Conservation (phyloP, 495 filamentous ascomycete species). For the Podospora sp. region DNA sequence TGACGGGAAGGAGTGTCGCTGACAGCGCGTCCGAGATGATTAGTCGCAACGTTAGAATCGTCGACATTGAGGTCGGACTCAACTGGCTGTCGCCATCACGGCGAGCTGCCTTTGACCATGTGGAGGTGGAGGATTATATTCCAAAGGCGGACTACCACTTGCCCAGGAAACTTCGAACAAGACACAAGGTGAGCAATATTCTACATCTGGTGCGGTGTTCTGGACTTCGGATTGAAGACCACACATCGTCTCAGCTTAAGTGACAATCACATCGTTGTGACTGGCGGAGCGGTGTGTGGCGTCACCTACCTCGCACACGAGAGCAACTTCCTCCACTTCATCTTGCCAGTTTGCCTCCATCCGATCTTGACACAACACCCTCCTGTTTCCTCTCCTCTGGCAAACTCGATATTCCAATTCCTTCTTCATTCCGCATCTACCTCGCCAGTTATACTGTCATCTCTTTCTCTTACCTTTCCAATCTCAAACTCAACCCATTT, state of each 20-base stretch:
- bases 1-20: background rate
- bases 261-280: too few species aligned
- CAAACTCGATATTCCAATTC: background rate
- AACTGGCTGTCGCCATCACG: conserved; percentile 22
- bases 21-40: background rate
- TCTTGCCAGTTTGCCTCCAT: background rate
- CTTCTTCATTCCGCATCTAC: background rate
- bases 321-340: too few species aligned
- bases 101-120: conserved; percentile 21
- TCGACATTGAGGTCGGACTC: conserved; percentile 32
- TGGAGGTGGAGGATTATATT: conserved; percentile 20
- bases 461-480: too few species aligned
- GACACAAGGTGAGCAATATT: conserved; percentile 26
- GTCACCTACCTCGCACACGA: too few species aligned
- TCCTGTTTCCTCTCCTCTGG: background rate
- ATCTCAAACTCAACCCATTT: too few species aligned
- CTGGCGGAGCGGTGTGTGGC: too few species aligned
- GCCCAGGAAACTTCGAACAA: background rate
- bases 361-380: background rate
- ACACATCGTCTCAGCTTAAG: too few species aligned
- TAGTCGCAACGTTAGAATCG: background rate
- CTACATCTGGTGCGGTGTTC: background rate
- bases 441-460: background rate
- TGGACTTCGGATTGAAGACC: background rate
- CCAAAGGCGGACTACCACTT: background rate